Evolutionary conservation across 2,329 filamentous ascomycete genomes (phyloP).

Genomic region (Sclerotinia nivalis): DNA sequence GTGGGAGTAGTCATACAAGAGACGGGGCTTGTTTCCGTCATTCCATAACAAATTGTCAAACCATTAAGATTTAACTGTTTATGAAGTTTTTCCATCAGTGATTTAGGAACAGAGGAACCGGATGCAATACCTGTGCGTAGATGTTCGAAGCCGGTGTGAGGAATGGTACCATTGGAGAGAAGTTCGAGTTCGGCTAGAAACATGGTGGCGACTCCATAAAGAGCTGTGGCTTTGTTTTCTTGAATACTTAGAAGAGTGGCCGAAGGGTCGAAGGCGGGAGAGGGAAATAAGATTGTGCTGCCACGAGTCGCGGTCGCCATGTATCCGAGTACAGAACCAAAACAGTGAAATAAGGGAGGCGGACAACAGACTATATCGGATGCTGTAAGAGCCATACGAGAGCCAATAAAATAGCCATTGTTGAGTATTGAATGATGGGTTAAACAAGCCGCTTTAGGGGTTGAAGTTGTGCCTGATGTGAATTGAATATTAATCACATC

Average conservation of each 20-base stretch:
- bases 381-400: slow-evolving; percentile 77
- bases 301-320: slow-evolving; percentile 91
- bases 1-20: slow-evolving; percentile 67
- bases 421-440: slow-evolving; percentile 86
- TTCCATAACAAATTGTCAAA: slow-evolving; percentile 81
- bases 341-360: slow-evolving; percentile 86
- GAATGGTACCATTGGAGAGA: slow-evolving; percentile 53
- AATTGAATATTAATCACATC: slow-evolving; percentile 96
- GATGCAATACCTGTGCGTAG: slow-evolving; percentile 90
- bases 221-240: slow-evolving; percentile 54
- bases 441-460: slow-evolving; percentile 89
- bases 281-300: slow-evolving; percentile 79
- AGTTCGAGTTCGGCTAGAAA: slow-evolving; percentile 85
- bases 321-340: slow-evolving; percentile 71
- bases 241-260: slow-evolving; percentile 54
- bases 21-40: slow-evolving; percentile 48
- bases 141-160: slow-evolving; percentile 55
- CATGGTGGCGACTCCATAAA: slow-evolving; percentile 95
- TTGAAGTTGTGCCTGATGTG: slow-evolving; percentile 90
- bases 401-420: slow-evolving; percentile 82
- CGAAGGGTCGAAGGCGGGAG: slow-evolving; percentile 79
- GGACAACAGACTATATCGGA: slow-evolving; percentile 80
- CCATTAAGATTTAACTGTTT: slow-evolving; percentile 73
- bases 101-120: slow-evolving; percentile 78
- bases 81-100: slow-evolving; percentile 77